phyloP scores from a whole-genome alignment of 805 yeast species.

The Jamesozyma gamospora region DNA sequence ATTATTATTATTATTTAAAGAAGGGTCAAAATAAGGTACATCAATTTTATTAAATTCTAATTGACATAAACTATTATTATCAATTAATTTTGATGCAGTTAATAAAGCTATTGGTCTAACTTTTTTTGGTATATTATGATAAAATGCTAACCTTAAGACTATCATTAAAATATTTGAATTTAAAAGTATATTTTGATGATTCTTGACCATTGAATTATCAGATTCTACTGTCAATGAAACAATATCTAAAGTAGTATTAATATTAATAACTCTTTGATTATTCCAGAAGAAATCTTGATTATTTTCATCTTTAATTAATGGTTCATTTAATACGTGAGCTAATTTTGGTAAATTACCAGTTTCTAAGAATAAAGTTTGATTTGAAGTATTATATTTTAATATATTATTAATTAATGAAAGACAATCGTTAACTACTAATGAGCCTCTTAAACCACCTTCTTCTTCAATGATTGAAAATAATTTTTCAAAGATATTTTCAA shows the following conservation, averaged over 20 bases:
- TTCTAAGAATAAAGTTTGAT: slow-evolving; percentile 81
- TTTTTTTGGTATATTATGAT: slow-evolving; percentile 49
- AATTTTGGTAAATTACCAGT: slow-evolving; percentile 66
- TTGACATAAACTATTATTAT: slow-evolving; percentile 59
- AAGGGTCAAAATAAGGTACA: slow-evolving; percentile 84
- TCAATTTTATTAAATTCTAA: slow-evolving; percentile 67
- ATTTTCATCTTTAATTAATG: slow-evolving; percentile 32
- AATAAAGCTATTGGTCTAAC: slow-evolving; percentile 61
- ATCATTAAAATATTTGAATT: slow-evolving; percentile 54
- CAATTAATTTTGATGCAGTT: slow-evolving; percentile 68
- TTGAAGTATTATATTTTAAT: slow-evolving; percentile 73
- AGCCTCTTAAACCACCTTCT: slow-evolving; percentile 86
- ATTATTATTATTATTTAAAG: slow-evolving; percentile 25
- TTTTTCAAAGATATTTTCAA: slow-evolving; percentile 82
- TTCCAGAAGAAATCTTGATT: slow-evolving; percentile 55
- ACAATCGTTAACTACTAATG: slow-evolving; percentile 86
- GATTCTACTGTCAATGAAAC: slow-evolving; percentile 62
- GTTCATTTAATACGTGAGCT: slow-evolving; percentile 53
- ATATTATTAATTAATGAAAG: slow-evolving; percentile 63
- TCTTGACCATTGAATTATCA: slow-evolving; percentile 53
- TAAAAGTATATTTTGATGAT: slow-evolving; percentile 53
- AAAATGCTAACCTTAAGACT: slow-evolving; percentile 61
- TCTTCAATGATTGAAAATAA: slow-evolving; percentile 69
- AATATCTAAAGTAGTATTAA: slow-evolving; percentile 59
- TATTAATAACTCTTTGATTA: slow-evolving; percentile 60